Evolutionary conservation across 2,329 filamentous ascomycete species (phyloP).

Genomic region (Aspergillus quadricinctus): DNA sequence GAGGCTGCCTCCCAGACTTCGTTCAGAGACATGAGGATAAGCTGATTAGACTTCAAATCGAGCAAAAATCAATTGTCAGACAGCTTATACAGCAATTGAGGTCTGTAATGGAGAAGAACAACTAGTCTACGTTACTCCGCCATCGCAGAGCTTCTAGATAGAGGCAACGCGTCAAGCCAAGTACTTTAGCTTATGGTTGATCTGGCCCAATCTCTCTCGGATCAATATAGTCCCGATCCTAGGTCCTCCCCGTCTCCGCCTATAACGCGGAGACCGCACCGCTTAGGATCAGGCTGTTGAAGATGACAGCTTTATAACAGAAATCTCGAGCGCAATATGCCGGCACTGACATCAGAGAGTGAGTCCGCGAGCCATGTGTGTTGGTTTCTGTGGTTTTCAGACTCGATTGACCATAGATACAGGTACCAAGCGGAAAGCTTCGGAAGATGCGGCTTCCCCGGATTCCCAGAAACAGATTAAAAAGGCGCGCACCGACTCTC

Average conservation of each 20-base stretch:
- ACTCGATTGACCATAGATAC: slow-evolving; percentile 8
- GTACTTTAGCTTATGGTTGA: slow-evolving; percentile 5
- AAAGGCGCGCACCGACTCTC: slow-evolving; percentile 47
- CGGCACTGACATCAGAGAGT: slow-evolving; percentile 30
- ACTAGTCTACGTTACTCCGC: neutral
- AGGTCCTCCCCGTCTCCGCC: slow-evolving; percentile 12
- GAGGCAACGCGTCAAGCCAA: neutral
- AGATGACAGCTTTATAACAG: slow-evolving; percentile 1
- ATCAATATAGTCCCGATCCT: slow-evolving; percentile 20
- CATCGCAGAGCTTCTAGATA: neutral
- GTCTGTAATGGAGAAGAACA: slow-evolving; percentile 1
- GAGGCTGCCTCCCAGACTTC: slow-evolving; percentile 92
- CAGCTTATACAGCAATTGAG: slow-evolving; percentile 2
- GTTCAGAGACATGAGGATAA: slow-evolving; percentile 61
- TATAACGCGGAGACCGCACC: slow-evolving; percentile 14
- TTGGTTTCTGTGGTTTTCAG: neutral
- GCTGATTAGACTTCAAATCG: neutral
- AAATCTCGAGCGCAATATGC: slow-evolving; percentile 17
- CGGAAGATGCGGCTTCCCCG: slow-evolving; percentile 44
- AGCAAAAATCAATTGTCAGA: neutral
- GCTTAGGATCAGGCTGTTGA: neutral
- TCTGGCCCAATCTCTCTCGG: slow-evolving; percentile 21
- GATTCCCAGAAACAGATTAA: slow-evolving; percentile 43
- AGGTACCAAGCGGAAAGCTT: slow-evolving; percentile 47
- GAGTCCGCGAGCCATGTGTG: slow-evolving; percentile 6